Conservation (phyloP, 2,329 filamentous ascomycete genomes). For the Fusarium metavorans region DNA sequence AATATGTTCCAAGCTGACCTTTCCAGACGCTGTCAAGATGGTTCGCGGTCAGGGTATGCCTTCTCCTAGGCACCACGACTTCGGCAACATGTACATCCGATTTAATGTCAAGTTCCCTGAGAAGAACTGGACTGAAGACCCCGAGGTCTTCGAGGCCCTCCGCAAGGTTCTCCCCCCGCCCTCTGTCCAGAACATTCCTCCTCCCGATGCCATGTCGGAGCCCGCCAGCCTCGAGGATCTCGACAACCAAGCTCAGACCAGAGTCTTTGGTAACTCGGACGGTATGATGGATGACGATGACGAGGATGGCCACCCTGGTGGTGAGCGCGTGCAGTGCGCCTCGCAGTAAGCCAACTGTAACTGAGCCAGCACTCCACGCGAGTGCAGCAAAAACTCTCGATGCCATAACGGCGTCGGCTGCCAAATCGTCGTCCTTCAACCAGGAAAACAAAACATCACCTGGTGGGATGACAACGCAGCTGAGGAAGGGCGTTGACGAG, state of each 20-base stretch:
- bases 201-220: constrained; percentile 90
- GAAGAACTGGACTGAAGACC: constrained; percentile 74
- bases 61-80: constrained; percentile 92
- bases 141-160: constrained; percentile 80
- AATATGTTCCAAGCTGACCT: constrained; percentile 36
- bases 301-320: constrained; percentile 79
- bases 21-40: constrained; percentile 86
- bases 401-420: constrained; percentile 34
- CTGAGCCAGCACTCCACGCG: constrained; percentile 4
- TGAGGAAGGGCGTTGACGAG: constrained; percentile 35
- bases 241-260: constrained; percentile 73
- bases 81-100: constrained; percentile 95
- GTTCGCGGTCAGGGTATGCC: constrained; percentile 98
- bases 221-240: constrained; percentile 88
- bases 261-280: constrained; percentile 74
- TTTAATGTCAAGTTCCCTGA: constrained; percentile 98
- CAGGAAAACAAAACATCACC: constrained; percentile 13
- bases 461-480: constrained; percentile 18
- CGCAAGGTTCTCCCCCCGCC: constrained; percentile 86
- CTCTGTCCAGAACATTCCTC: constrained; percentile 72
- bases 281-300: constrained; percentile 79
- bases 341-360: constrained; percentile 74
- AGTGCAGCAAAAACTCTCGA: constrained; percentile 30
- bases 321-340: constrained; percentile 86
- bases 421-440: constrained; percentile 8